Evolutionary conservation across 2,329 filamentous ascomycete species (phyloP).

Genomic region (Talaromyces albobiverticillius): DNA sequence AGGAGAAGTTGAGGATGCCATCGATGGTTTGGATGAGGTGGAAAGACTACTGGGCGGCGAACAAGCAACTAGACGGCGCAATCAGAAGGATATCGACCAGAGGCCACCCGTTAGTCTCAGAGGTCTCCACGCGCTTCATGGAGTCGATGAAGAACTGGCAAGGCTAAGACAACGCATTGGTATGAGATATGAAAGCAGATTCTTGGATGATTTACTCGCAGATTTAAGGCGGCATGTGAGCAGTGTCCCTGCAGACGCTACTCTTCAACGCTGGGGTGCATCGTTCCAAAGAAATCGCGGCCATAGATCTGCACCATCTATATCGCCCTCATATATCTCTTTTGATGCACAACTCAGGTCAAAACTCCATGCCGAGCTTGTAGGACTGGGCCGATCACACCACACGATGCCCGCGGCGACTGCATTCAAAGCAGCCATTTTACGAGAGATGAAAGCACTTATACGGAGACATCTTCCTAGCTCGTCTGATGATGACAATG

Average conservation of each 20-base stretch:
- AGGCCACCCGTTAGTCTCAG: constrained; percentile 65
- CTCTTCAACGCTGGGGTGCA: constrained; percentile 79
- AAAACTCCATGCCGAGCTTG: constrained; percentile 67
- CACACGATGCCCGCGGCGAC: constrained; percentile 78
- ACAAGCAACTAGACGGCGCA: constrained; percentile 35
- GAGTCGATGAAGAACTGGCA: constrained; percentile 72
- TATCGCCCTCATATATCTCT: constrained; percentile 74
- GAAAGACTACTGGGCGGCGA: constrained; percentile 79
- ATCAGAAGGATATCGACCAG: constrained; percentile 26
- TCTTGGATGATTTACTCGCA: constrained; percentile 71
- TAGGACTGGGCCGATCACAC: constrained; percentile 76
- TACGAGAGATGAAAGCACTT: constrained; percentile 81
- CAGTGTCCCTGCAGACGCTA: constrained; percentile 66
- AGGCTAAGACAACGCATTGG: constrained; percentile 78
- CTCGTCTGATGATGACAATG: constrained; percentile 89
- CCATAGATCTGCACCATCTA: constrained; percentile 64
- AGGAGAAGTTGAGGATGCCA: constrained; percentile 77
- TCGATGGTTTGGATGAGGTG: constrained; percentile 72
- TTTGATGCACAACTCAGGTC: constrained; percentile 68
- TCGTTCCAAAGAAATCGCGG: constrained; percentile 70
- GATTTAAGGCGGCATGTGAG: constrained; percentile 81
- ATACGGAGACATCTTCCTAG: constrained; percentile 85
- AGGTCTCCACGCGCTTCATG: constrained; percentile 73
- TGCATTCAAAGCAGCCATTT: constrained; percentile 76
- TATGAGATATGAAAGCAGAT: constrained; percentile 78